A percentile compares a stretch with the other conserved stretches of the same genome.
phyloP scores from a whole-genome alignment of 805 yeast genomes.

The Metschnikowia colocasiae region DNA sequence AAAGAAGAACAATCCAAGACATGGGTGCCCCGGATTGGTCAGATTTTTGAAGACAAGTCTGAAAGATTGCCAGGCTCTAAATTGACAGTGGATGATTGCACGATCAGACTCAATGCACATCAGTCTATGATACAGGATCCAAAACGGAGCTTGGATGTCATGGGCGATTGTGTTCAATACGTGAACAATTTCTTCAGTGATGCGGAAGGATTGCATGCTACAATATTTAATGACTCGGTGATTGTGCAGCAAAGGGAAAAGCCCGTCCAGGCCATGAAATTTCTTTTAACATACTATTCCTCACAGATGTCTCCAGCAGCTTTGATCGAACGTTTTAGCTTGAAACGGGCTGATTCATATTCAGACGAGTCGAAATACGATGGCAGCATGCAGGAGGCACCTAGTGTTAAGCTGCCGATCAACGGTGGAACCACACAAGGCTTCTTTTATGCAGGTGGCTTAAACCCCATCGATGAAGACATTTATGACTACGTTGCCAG shows the following conservation, averaged over 20 bases:
- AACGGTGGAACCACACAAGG: conserved; percentile 5
- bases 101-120: conserved; percentile 73
- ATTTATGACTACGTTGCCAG: conserved; percentile 52
- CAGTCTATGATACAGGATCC: conserved; percentile 54
- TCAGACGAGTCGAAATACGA: conserved; percentile 7
- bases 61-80: conserved; percentile 81
- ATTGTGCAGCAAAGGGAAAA: conserved; percentile 67
- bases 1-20: conserved; percentile 43
- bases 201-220: conserved; percentile 59
- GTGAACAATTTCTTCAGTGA: conserved; percentile 70
- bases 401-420: conserved; percentile 9
- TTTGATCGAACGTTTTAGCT: conserved; percentile 24
- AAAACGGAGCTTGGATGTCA: conserved; percentile 60
- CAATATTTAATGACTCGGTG: conserved; percentile 62
- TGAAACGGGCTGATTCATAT: conserved; percentile 18
- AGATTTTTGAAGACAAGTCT: conserved; percentile 54
- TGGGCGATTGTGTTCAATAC: conserved; percentile 84
- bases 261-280: conserved; percentile 52
- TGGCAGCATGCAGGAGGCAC: not conserved
- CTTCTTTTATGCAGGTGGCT: conserved; percentile 59
- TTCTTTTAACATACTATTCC: conserved; percentile 41
- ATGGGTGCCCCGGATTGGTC: conserved; percentile 59
- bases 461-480: conserved; percentile 67
- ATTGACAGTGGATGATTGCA: conserved; percentile 69
- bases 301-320: conserved; percentile 15